phyloP scores from a whole-genome alignment of 2,329 filamentous ascomycete genomes.

The Aspergillus terreus region DNA sequence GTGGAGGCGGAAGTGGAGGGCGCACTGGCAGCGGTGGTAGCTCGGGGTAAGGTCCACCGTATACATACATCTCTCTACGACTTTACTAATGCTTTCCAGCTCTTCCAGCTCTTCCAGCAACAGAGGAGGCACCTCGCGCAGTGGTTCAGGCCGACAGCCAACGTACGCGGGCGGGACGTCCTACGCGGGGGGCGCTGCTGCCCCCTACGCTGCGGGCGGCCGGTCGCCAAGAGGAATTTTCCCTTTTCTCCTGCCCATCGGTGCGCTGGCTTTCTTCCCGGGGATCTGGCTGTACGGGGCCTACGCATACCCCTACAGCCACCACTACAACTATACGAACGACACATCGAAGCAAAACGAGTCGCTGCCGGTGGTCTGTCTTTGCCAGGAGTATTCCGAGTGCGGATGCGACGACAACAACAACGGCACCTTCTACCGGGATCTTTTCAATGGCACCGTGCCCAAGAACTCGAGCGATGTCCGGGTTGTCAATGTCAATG shows the following conservation, averaged over 20 bases:
- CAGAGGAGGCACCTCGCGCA: slow-evolving; percentile 26
- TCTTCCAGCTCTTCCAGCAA: slow-evolving; percentile 21
- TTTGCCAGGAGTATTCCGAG: slow-evolving; percentile 51
- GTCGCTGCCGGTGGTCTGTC: slow-evolving; percentile 52
- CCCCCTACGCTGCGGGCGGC: slow-evolving; percentile 48
- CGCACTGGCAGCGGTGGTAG: slow-evolving; percentile 20
- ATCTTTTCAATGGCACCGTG: slow-evolving; percentile 40
- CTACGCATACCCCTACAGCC: slow-evolving; percentile 53
- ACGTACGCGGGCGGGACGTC: slow-evolving; percentile 49
- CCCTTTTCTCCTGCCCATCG: slow-evolving; percentile 47
- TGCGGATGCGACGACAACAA: slow-evolving; percentile 57
- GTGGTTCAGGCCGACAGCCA: slow-evolving; percentile 42
- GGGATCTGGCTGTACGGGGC: slow-evolving; percentile 54
- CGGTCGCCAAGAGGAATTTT: slow-evolving; percentile 47
- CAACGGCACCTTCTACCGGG: slow-evolving; percentile 41
- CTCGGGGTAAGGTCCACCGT: slow-evolving; percentile 14
- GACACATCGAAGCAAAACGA: slow-evolving; percentile 45
- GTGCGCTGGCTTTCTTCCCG: slow-evolving; percentile 47
- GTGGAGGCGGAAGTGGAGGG: slow-evolving; percentile 15
- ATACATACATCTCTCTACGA: not conserved
- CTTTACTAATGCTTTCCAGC: not conserved
- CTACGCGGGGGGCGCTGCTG: slow-evolving; percentile 53
- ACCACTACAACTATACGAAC: slow-evolving; percentile 47
- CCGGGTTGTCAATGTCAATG: slow-evolving; percentile 39
- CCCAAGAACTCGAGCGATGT: slow-evolving; percentile 38